These are phyloP conservation scores for Zalaria sp. DNA, from an alignment of 2,329 filamentous ascomycete genomes.

Conservation along the genomic window DNA sequence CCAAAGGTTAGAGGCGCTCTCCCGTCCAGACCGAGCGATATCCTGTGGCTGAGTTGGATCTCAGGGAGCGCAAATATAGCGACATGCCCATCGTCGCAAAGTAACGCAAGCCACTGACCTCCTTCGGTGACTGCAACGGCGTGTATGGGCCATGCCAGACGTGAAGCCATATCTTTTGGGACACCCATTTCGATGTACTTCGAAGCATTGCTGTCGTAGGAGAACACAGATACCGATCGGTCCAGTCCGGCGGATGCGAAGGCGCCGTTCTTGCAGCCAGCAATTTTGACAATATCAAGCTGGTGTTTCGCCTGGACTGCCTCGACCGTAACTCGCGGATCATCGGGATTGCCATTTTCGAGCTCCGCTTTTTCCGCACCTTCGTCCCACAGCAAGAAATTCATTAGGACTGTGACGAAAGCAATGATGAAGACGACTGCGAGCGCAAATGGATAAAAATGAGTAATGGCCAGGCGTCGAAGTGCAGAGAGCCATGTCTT, in stretches of 20 bases:
- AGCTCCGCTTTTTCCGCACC: slow-evolving; percentile 26
- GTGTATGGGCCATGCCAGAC: slow-evolving; percentile 22
- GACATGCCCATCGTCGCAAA: slow-evolving; percentile 44
- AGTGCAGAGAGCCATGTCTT: slow-evolving; percentile 39
- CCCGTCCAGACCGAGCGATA: too few species aligned
- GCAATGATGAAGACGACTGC: slow-evolving; percentile 49
- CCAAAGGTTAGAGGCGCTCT: slow-evolving; percentile 46
- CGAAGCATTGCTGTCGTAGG: slow-evolving; percentile 3
- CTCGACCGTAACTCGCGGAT: slow-evolving; percentile 42
- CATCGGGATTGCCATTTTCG: slow-evolving; percentile 32
- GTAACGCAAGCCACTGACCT: slow-evolving; percentile 51
- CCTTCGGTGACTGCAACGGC: slow-evolving; percentile 50
- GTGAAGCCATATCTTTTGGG: slow-evolving; percentile 7
- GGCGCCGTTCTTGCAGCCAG: slow-evolving; percentile 47
- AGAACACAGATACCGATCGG: slow-evolving; percentile 24
- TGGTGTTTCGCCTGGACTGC: slow-evolving; percentile 39
- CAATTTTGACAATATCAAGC: slow-evolving; percentile 54
- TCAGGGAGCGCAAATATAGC: slow-evolving; percentile 22
- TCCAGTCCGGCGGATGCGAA: slow-evolving; percentile 60
- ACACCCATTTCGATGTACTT: slow-evolving; percentile 7
- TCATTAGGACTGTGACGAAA: slow-evolving; percentile 56
- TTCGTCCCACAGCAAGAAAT: slow-evolving; percentile 58
- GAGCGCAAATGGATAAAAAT: slow-evolving; percentile 54
- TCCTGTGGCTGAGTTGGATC: too few species aligned
- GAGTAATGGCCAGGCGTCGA: slow-evolving; percentile 39